Evolutionary conservation across 1,284 basidiomycete genomes (phyloP), one percentile per base, ranked within the genome.

Genomic region (Microbotryum saponariae): DNA sequence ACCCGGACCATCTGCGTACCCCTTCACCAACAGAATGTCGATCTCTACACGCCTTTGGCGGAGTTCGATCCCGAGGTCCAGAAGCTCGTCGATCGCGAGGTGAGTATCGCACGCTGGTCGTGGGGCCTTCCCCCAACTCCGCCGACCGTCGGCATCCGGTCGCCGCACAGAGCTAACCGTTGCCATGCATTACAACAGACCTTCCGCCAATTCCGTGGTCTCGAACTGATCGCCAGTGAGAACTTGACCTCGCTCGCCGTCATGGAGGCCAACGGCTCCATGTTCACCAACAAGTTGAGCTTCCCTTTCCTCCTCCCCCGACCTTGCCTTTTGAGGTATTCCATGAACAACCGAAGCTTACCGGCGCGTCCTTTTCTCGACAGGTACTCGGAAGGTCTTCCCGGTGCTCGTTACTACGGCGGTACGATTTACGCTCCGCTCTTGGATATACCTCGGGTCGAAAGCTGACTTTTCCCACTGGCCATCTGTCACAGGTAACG

Each of bases 251-350:
- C 89, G 73, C 82, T 85, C 70, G 90, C 92, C 47, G 85, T 89
- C 62, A 96, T 98, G 89, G 88, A 98, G 79, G 96, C 93, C 69
- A 97, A 97, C 79, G 96, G 96, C 61, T 97, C 93, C 63, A 96
- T 98, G 77, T 79, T 98, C 74, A 97, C 68, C 62, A 68, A 69
- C 68, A 70, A 72, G 71, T 70, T 42, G 31, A 64, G 42, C 27
- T 25, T 16, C 12, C 8, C 53, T 31, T 18, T 45, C 37, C 50
- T 18, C 27, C 2, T 31, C 18, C 50, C 53, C 31, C 62, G 4
- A 27, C 49, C 29, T 29, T 20, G 47, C 33, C 7, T 37, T 27
- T 6, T 44, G 21, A 20, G 52, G 33, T 46, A 27, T 44, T 53
- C 51, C n/a, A 25, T 29, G 12, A 53, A 25, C 20, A 7, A 31